Evolutionary conservation across 2,329 filamentous ascomycete genomes (phyloP), one percentile per base, ranked within the genome.

Genomic region (Paramyrothecium sp.): DNA sequence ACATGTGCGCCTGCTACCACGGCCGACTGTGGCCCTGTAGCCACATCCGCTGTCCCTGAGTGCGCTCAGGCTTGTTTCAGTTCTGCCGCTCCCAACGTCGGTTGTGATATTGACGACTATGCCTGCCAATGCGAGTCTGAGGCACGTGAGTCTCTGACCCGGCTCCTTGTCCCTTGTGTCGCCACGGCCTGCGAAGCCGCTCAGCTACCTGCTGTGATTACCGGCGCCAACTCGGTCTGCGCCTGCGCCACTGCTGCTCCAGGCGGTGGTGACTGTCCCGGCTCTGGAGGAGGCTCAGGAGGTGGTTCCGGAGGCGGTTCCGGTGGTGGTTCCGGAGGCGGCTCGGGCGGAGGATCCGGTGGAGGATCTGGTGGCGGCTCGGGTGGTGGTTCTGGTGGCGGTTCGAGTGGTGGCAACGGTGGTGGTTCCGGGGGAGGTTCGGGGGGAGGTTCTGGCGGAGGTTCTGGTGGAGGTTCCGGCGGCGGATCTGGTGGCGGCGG

Each of bases 11-110:
- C 58, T 7, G 56, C 51, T 3, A 56, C 60, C 11, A 57, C 54
- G 16, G 26, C 60, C 3, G 58, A 69, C 56, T 70, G 68, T 48
- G 65, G 60, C 2, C 54, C 65, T 38, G 61, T 70, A 3, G 67
- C 66, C n/a, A 62, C 56, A 23, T 60, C 64, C 17, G 66, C 63
- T 8, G 59, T 70, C 16, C 67, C 67, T 3, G 52, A 58, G 11
- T 70, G 67, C 33, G 67, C 67, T 10, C 64, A 67, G 26, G 38
- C 57, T 7, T 71, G 69, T 58, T 70, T 71, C 58, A 49, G 58
- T 3, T 63, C 63, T 7, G 61, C 61, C 17, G 66, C 65, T 1
- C 67, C 68, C 1, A 46, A 54, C 0, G 63, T 70, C 7, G 64
- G 65, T 11, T 71, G 69, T 57, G 60, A 58, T 19, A 59, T 65